Evolutionary conservation across 2,329 filamentous ascomycete species (phyloP), one percentile per base, ranked within the genome.

Genomic region (Fusarium zealandicum): DNA sequence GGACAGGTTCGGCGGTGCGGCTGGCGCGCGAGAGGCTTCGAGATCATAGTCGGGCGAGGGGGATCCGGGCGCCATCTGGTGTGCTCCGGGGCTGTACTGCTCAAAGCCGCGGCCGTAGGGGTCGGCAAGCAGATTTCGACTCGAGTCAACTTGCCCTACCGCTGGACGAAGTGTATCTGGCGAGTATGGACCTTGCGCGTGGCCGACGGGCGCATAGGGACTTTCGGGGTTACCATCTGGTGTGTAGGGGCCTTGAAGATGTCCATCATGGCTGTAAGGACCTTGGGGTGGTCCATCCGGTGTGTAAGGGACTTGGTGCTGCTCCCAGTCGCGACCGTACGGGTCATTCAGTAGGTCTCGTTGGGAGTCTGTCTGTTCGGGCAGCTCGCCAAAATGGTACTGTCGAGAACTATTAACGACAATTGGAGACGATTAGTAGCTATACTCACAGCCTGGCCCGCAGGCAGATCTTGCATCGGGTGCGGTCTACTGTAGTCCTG

Each of bases 391-490:
- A 20, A 64, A 64, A 36, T 64, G 61, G 36, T 64, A 64, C 61
- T 64, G n/a, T 14, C 10, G 11, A 25, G 18, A n/a, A 12, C 2
- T 25, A 25, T 25, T 25, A 25, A 25, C 9, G 22, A 7, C 7
- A 25, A 8, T 25, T 9, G 22, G 22, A 25, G 5, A 39, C 18
- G 13, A 28, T 18, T n/a, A 30, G 7, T 25, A 25, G 22, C 22
- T 25, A 7, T 25, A 63, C 63, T 57, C 49, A 65, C 63, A 31
- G 63, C 58, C 16, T 65, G 54, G n/a, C 54, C 54, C 28, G 63
- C 59, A 9, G 63, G 63, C 18, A 65, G 44, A 42, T 65, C 57
- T 50, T 65, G 63, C 62, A 65, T 61, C 38, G 55, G 53, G 22
- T 59, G 61, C 35, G 59, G 59, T 22, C 50, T 45, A 42, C 63